A percentile compares a stretch with the other conserved stretches of the same genome.
phyloP scores from a whole-genome alignment of 768 basidiomycete species.

The Agrocybe pediades region DNA sequence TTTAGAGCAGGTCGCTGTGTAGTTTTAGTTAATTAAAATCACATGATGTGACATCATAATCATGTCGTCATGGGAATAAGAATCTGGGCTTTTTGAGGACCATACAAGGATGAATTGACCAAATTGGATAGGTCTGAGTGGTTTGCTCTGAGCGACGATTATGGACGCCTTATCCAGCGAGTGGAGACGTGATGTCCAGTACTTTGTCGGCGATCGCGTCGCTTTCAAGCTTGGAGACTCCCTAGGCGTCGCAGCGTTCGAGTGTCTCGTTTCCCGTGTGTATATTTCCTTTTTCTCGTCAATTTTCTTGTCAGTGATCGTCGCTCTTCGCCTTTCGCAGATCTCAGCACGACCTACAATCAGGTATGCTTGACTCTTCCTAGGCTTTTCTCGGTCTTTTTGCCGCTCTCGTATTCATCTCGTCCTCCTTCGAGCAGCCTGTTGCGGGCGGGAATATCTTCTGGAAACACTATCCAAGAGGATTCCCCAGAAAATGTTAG shows the following conservation, averaged over 20 bases:
- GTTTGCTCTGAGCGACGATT: neutral
- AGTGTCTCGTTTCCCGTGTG: constrained; percentile 29
- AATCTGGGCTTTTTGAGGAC: no score
- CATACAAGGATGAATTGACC: neutral
- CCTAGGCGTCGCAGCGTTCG: constrained; percentile 33
- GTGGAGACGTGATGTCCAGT: constrained; percentile 26
- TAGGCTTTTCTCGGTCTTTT: constrained; percentile 3
- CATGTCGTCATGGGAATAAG: no score
- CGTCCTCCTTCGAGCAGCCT: constrained; percentile 20
- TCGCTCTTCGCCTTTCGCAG: constrained; percentile 12
- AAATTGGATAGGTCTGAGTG: neutral
- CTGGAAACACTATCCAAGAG: constrained; percentile 33
- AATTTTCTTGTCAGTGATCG: neutral
- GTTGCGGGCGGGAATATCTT: constrained; percentile 24
- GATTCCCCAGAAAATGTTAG: constrained; percentile 24
- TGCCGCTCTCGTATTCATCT: neutral
- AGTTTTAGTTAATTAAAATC: no score
- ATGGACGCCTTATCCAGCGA: constrained; percentile 35
- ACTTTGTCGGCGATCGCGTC: constrained; percentile 29
- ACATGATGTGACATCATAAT: no score
- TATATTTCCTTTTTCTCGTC: constrained; percentile 6
- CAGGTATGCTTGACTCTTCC: constrained; percentile 17
- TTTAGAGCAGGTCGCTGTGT: no score
- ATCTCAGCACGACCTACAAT: constrained; percentile 24
- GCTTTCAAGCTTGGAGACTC: constrained; percentile 32